Percentiles rank a stretch among this genome's conserved stretches.
Evolutionary conservation across 2,329 filamentous ascomycete genomes (phyloP).

Genomic region (Dichotomopilus funicola): DNA sequence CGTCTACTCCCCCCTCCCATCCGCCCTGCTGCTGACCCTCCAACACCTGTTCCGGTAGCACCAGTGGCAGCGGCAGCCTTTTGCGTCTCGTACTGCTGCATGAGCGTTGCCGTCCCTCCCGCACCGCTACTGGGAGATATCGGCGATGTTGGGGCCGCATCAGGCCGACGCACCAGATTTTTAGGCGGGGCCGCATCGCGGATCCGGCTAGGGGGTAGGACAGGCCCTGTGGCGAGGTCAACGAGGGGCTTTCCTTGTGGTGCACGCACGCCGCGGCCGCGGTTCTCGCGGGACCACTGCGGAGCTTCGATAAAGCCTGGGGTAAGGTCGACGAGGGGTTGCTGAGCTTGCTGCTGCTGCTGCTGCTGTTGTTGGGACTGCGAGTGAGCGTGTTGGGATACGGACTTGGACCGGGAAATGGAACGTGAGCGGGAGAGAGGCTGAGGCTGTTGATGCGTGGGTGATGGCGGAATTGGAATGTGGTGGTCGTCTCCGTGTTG

Average conservation of each 20-base stretch:
- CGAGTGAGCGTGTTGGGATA: no score
- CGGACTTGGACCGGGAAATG: no score
- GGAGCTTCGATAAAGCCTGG: conserved; percentile 21
- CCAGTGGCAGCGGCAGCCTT: background rate
- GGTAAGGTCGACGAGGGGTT: conserved; percentile 27
- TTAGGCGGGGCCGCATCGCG: conserved; percentile 9
- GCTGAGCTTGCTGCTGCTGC: conserved; percentile 38
- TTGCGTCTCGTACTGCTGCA: conserved; percentile 4
- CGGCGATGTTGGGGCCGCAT: background rate
- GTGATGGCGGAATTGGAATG: conserved; percentile 22
- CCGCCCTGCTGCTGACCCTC: no score
- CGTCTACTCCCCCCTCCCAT: no score
- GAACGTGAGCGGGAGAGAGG: conserved; percentile 6
- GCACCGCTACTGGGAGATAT: background rate
- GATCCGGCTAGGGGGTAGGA: background rate
- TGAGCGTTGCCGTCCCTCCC: background rate
- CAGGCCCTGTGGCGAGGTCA: conserved; percentile 21
- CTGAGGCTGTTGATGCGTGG: background rate
- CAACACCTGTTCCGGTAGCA: no score
- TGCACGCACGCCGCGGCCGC: conserved; percentile 18
- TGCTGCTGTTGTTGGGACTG: background rate
- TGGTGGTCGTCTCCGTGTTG: background rate
- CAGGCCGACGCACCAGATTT: conserved; percentile 10
- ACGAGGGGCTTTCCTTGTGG: conserved; percentile 20
- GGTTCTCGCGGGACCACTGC: conserved; percentile 23